Evolutionary conservation across 257 asterid species (phyloP), one percentile per base, ranked within the genome.

Genomic region (Thymus mandschuricus): DNA sequence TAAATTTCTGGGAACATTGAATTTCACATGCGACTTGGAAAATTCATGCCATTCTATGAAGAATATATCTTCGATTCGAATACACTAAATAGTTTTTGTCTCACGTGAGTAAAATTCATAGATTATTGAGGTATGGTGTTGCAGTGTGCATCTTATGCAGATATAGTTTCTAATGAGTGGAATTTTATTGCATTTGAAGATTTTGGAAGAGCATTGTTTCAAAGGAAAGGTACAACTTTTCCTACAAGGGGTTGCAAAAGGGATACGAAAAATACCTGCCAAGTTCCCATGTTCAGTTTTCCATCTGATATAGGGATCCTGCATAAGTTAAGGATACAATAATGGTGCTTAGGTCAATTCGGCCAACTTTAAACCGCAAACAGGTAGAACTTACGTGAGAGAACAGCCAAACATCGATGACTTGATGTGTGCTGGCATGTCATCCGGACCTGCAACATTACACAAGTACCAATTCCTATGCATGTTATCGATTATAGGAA

Each of bases 391-490:
- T 27, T 65, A 91, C 99, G 84, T 87, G 64, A 94, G 90, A 34
- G 89, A 74, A 84, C 98, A 94, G 76, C 99, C 99, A 78, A 94
- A 89, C 97, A 94, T 91, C 28, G 98, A 94, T 75, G 99, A 94
- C 85, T 94, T 94, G 82, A 94, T 88, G 60, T 91, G 98, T 48
- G 99, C 97, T 2, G 97, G 99, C 99, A 94, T 94, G 87, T 91
- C 99, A 79, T 94, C 99, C 31, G 97, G 97, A 68, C 97, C 99
- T 94, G 91, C 77, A 79, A 76, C 72, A 78, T 74, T 58, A 57
- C 74, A 74, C 2, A 43, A 68, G 33, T 33, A 66, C n/a, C 73
- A 48, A 76, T 59, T 46, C 71, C 56, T 10, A 48, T 21, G 21
- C 21, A 21, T 21, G 21, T 8, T 21, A 28, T 49, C 62, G 34